These are phyloP conservation scores for Pyrenochaeta sp. DNA, from an alignment of 2,329 filamentous ascomycete genomes.

Conservation along the genomic window DNA sequence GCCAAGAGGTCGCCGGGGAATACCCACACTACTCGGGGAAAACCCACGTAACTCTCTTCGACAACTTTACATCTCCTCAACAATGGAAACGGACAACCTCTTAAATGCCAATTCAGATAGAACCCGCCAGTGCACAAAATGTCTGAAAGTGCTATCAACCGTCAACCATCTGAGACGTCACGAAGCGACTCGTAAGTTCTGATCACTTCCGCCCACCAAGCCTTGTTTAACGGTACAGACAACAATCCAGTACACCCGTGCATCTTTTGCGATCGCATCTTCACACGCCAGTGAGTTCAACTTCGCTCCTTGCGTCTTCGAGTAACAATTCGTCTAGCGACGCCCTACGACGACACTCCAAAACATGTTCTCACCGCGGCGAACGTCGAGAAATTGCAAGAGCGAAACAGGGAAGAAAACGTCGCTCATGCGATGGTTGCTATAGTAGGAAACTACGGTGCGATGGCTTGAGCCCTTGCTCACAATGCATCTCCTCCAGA, in stretches of 20 bases:
- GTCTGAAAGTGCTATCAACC: constrained; percentile 3
- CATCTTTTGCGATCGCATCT: constrained; percentile 6
- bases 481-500: constrained; percentile 1
- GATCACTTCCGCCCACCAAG: too few relatives aligned
- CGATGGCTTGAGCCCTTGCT: not conserved
- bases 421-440: constrained; percentile 9
- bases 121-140: not conserved
- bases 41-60: constrained; percentile 6
- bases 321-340: constrained; percentile 6
- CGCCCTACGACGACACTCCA: constrained; percentile 11
- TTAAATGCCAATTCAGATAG: not conserved
- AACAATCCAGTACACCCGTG: constrained; percentile 2
- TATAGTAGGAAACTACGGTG: not conserved
- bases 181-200: constrained; percentile 6
- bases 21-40: constrained; percentile 13
- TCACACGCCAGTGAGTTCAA: constrained; percentile 6
- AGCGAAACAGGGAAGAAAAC: constrained; percentile 7
- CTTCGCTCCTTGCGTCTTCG: not conserved
- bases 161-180: constrained; percentile 16
- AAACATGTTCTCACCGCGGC: constrained; percentile 6
- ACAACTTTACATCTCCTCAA: not conserved
- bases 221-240: not conserved
- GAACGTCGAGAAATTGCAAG: not conserved
- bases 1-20: not conserved
- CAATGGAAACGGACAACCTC: not conserved